Percentiles rank a stretch among this genome's conserved stretches.
Conservation (phyloP, 2,329 filamentous ascomycete genomes). For the Madurella mycetomatis region DNA sequence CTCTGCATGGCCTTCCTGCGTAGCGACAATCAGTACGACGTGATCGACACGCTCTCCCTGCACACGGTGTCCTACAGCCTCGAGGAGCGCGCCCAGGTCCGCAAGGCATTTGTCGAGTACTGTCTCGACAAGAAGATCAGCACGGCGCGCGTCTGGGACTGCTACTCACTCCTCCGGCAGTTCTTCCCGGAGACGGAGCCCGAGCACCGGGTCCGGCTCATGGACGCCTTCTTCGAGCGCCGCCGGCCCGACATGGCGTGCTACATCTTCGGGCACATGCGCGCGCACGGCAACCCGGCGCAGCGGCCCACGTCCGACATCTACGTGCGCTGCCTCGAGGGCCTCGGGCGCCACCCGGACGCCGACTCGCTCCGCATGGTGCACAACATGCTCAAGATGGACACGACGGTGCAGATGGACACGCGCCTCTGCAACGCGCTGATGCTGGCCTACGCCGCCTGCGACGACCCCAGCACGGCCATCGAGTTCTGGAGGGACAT, state of each 20-base stretch:
- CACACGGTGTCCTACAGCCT: conserved; percentile 68
- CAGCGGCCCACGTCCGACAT: conserved; percentile 67
- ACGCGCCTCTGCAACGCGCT: conserved; percentile 77
- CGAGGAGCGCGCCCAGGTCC: conserved; percentile 63
- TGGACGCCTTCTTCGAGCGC: conserved; percentile 77
- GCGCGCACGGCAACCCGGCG: conserved; percentile 60
- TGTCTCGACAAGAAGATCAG: conserved; percentile 59
- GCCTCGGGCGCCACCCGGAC: conserved; percentile 60
- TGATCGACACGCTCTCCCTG: conserved; percentile 75
- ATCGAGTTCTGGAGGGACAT: conserved; percentile 83
- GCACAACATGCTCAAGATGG: conserved; percentile 93
- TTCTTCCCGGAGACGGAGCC: conserved; percentile 64
- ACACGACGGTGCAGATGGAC: conserved; percentile 70
- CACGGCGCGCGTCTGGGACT: conserved; percentile 60
- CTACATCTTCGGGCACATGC: conserved; percentile 89
- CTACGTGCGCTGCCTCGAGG: conserved; percentile 74
- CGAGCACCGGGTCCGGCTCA: conserved; percentile 63
- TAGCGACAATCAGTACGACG: conserved; percentile 71
- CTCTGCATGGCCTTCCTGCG: conserved; percentile 71
- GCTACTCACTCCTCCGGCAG: conserved; percentile 61
- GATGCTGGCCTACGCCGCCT: conserved; percentile 78
- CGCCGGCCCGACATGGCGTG: conserved; percentile 78
- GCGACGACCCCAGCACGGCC: conserved; percentile 60
- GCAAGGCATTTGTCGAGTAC: conserved; percentile 62
- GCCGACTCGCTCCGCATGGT: conserved; percentile 66